A percentile compares a stretch with the other conserved stretches of the same genome.
phyloP scores from a whole-genome alignment of 768 basidiomycete species.

The Lentinula boryana region DNA sequence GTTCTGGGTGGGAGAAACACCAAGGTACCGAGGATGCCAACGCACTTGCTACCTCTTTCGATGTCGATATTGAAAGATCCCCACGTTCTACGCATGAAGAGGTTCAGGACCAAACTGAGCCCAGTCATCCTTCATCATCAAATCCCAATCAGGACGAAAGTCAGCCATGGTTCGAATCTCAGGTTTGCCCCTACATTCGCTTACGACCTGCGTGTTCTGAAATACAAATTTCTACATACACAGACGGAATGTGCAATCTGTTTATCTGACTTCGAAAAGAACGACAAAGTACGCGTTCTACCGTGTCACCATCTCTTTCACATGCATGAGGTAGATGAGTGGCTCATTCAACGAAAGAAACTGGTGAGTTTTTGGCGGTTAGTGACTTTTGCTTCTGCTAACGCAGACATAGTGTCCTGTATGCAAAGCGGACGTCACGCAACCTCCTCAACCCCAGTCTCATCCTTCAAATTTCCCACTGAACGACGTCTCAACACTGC shows the following conservation, averaged over 20 bases:
- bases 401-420: conserved; percentile 67
- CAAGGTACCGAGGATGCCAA: conserved; percentile 30
- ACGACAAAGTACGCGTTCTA: conserved; percentile 85
- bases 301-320: conserved; percentile 97
- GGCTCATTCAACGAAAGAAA: conserved; percentile 91
- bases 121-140: conserved; percentile 32
- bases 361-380: conserved; percentile 48
- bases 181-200: neutral
- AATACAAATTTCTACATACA: no score
- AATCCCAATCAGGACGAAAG: conserved; percentile 18
- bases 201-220: neutral
- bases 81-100: conserved; percentile 15
- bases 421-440: conserved; percentile 90
- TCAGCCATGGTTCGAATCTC: conserved; percentile 69
- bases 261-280: conserved; percentile 77
- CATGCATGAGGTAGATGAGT: conserved; percentile 83
- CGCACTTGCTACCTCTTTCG: conserved; percentile 21
- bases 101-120: conserved; percentile 9
- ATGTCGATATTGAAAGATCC: conserved; percentile 30
- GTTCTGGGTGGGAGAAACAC: conserved; percentile 76
- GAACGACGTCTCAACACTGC: neutral
- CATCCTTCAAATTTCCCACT: neutral
- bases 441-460: conserved; percentile 25
- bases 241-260: conserved; percentile 94
- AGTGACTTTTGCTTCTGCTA: conserved; percentile 7